Percentiles rank a stretch among this genome's conserved stretches.
Evolutionary conservation across 163 green algal genomes (phyloP).

Genomic region (Scenedesmus sp.): DNA sequence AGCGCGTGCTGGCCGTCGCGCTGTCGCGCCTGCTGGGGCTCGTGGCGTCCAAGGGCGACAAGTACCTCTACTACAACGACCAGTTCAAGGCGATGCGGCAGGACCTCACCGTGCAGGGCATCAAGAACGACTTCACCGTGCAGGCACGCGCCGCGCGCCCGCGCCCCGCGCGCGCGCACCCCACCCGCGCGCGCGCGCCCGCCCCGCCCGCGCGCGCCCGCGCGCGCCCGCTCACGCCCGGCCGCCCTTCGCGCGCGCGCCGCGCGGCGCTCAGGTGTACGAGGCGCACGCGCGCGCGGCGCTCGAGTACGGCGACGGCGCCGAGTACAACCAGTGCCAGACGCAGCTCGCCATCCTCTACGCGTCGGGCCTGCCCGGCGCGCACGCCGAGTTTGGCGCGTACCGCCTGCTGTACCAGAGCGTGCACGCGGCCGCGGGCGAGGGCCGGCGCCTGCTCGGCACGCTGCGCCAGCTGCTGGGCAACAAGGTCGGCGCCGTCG

Average conservation of each 20-base stretch:
- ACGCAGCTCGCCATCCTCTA: conserved; percentile 79
- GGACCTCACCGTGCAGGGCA: conserved; percentile 90
- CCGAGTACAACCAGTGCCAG: conserved; percentile 95
- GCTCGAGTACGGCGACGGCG: conserved; percentile 88
- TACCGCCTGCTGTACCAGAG: conserved; percentile 90
- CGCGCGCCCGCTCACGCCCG: no score
- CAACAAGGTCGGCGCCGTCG: conserved; percentile 37
- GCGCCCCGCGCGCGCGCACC: neutral
- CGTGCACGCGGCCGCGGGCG: conserved; percentile 60
- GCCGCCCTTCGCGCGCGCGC: no score
- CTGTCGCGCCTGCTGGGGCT: conserved; percentile 72
- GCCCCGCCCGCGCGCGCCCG: no score
- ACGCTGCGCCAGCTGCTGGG: conserved; percentile 66
- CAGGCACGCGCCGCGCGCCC: conserved; percentile 32
- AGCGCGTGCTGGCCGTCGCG: conserved; percentile 71
- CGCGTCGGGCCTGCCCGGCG: conserved; percentile 62
- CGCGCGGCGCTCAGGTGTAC: conserved; percentile 64
- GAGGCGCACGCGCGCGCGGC: conserved; percentile 83
- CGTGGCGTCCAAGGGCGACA: conserved; percentile 41
- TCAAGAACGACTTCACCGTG: conserved; percentile 74
- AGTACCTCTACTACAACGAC: conserved; percentile 64
- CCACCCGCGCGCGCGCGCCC: no score
- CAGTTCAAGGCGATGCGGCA: conserved; percentile 96
- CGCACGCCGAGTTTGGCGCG: conserved; percentile 79
- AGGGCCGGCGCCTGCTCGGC: conserved; percentile 66